Evolutionary conservation across 345 rosid species (phyloP).

Genomic region (Carallia pectinifolia): DNA sequence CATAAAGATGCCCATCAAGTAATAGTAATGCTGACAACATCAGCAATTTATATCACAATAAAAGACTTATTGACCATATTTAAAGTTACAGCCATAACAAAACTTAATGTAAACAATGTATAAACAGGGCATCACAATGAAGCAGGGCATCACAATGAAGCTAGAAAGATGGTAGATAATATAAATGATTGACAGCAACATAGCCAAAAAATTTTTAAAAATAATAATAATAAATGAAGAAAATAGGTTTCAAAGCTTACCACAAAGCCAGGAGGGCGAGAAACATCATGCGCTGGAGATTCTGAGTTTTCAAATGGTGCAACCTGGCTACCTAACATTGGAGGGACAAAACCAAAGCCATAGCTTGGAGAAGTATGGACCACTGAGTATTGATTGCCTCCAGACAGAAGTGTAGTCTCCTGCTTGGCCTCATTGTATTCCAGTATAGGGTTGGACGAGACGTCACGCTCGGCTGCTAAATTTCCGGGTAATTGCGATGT

Average conservation of each 20-base stretch:
- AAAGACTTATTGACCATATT: no score
- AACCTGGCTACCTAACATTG: slow-evolving; percentile 60
- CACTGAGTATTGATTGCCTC: slow-evolving; percentile 52
- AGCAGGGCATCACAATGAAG: no score
- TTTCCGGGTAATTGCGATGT: slow-evolving; percentile 48
- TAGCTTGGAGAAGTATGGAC: slow-evolving; percentile 58
- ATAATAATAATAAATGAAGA: neutral
- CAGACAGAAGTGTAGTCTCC: slow-evolving; percentile 47
- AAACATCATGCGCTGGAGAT: slow-evolving; percentile 67
- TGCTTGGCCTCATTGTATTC: slow-evolving; percentile 63
- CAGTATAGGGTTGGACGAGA: slow-evolving; percentile 36
- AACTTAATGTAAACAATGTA: no score
- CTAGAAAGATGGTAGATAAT: neutral
- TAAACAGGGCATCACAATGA: no score
- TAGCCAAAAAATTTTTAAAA: neutral
- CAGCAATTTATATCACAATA: no score
- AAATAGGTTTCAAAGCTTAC: slow-evolving; percentile 42
- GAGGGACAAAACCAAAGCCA: slow-evolving; percentile 58
- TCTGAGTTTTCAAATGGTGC: slow-evolving; percentile 69
- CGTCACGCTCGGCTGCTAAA: slow-evolving; percentile 56
- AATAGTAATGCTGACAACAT: no score
- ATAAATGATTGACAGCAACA: neutral
- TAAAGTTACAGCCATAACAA: no score
- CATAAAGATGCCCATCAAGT: no score
- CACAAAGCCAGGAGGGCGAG: slow-evolving; percentile 72